Base-by-base conservation (phyloP, 306 rosid genomes). In the Abrus pulchellus region DNA sequence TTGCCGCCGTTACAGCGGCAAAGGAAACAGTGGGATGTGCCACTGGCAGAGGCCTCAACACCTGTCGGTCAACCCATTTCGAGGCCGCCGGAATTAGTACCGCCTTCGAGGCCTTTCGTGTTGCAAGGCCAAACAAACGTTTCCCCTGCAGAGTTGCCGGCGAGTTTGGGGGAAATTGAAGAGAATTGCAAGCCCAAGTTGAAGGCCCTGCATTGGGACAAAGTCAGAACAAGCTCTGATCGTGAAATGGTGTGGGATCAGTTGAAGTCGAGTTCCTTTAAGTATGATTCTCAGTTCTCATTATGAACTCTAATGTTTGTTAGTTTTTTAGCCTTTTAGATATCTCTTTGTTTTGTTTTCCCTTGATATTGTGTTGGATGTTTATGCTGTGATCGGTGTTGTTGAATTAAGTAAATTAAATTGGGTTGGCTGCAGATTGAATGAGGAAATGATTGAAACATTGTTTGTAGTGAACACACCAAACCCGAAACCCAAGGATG, bases 191-290 rank as follows among this genome's bases (percentile, higher is more conserved):
- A 90, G 47, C 97, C 89, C 0, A 95, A 86, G 83, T 81, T 95
- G 83, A 95, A 93, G 93, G 89, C 98, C 0, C 66, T 95, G 59
- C 97, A 95, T 74, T 91, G 98, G 99, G 98, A 95, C 79, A 95
- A 95, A 89, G 99, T 93, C 7, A 92, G 97, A 86, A 91, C 99
- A 3, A 95, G 92, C 83, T 91, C 98, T 54, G 93, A 91, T 71
- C 89, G 94, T 36, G 98, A 87, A 84, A 93, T 87, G 97, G 98
- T 91, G 88, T 95, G 98, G 98, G 99, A 95, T 89, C 98, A 93
- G 62, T 87, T 96, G 80, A 88, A 90, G 83, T 88, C 97, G 1
- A 93, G 94, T 90, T 93, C 98, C 4, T 93, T 92, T 76, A 92
- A 92, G 98, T 96, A 85, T 89, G 89, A 49, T 62, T 33, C 47